Base-by-base conservation (phyloP, 768 basidiomycete species). In the Rhizopogon sp. region DNA sequence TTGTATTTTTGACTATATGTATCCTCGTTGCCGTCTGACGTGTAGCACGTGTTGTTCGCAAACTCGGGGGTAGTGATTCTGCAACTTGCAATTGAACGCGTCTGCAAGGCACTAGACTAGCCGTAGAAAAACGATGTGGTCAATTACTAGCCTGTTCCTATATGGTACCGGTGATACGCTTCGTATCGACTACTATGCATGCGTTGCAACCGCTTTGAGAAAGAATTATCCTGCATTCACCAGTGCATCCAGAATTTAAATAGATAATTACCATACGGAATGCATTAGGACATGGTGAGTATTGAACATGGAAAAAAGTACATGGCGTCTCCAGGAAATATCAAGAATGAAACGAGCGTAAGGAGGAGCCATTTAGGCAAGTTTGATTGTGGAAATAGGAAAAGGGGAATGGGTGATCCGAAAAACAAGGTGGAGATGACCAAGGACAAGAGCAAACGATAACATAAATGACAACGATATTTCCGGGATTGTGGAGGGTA, bases 271-370 rank as follows among this genome's bases (percentile, higher is more conserved):
- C 64, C 66, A 71, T 71, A 71, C 51, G 64, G 25, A 68, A 69
- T 62, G 59, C 61, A 70, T 70, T 71, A 71, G 53, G 62, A 70
- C 68, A 70, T 69, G 65, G 69, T 51, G 62, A 63, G 62, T 69
- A 71, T 65, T 60, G 62, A 71, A 68, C 68, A 70, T 68, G 56
- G 57, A 54, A 51, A 46, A 61, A 70, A 63, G 60, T 68, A 68
- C 70, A 71, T 53, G 65, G 65, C 63, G 39, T 54, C 59, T 59
- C 64, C 63, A 58, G 58, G 59, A 66, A 61, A 58, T 49, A 56
- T 52, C 55, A 22, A 56, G 58, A 58, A 56, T 55, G 43, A 64
- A 69, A 69, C 43, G 68, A 69, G 62, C 54, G 68, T 64, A 51
- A 58, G 63, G 58, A 55, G 62, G 66, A 56, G 66, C 64, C 59